Conservation (phyloP, 306 rosid genomes). For the Castanea crenata region DNA sequence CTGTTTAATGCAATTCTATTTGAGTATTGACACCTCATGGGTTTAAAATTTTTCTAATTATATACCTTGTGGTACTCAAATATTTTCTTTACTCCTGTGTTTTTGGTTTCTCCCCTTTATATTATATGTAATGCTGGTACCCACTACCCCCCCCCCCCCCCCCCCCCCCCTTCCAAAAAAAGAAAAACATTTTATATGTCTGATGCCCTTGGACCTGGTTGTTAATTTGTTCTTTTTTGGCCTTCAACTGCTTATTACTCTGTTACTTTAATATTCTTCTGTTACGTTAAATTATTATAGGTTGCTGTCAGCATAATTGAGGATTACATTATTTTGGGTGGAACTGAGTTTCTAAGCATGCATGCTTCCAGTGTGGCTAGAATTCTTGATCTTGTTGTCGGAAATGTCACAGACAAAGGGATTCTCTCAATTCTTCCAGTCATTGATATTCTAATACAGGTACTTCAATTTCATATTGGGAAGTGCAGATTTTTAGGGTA, state of each 20-base stretch:
- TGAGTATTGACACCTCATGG: too few species aligned
- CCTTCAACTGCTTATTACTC: background rate
- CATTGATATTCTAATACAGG: conserved; percentile 88
- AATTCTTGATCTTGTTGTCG: conserved; percentile 80
- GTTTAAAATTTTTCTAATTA: too few species aligned
- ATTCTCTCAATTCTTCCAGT: conserved; percentile 77
- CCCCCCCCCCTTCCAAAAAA: too few species aligned
- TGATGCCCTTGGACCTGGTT: background rate
- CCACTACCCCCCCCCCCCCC: too few species aligned
- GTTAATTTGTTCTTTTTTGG: background rate
- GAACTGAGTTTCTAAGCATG: conserved; percentile 74
- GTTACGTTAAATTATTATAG: conserved; percentile 43
- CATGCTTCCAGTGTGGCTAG: conserved; percentile 81
- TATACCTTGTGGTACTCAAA: too few species aligned
- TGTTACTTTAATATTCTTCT: conserved; percentile 7
- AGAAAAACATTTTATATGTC: background rate
- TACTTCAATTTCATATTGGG: conserved; percentile 19
- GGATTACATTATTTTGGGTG: conserved; percentile 85
- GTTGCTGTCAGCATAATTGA: conserved; percentile 79
- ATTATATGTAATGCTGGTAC: background rate
- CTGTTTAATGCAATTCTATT: too few species aligned
- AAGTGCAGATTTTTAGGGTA: conserved; percentile 8
- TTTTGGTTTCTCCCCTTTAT: background rate
- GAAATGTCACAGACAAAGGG: conserved; percentile 89
- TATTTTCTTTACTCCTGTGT: background rate